Percentiles rank a stretch among this genome's conserved stretches.
Evolutionary conservation across 352 stramenopile genomes (phyloP).

Genomic region (Globisporangium iwayamae): DNA sequence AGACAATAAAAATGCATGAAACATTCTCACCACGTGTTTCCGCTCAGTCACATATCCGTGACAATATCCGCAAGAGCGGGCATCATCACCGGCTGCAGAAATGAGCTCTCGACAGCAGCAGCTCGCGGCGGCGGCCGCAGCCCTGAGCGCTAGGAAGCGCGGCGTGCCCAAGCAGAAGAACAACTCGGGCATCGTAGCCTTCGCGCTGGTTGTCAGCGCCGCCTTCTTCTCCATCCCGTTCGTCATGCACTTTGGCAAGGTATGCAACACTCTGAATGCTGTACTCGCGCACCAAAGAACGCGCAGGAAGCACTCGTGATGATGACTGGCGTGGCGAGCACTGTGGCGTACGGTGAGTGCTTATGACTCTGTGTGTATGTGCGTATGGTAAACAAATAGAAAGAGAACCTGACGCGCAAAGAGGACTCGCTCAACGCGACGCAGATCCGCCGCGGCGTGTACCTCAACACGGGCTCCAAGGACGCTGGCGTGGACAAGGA

Average conservation of each 20-base stretch:
- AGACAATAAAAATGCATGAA: neutral
- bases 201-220: constrained; percentile 41
- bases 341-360: neutral
- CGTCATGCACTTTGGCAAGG: constrained; percentile 64
- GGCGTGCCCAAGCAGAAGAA: constrained; percentile 13
- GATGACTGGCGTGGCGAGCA: neutral
- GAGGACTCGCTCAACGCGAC: constrained; percentile 60
- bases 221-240: constrained; percentile 78
- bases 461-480: constrained; percentile 76
- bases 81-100: neutral
- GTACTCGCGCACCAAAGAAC: neutral
- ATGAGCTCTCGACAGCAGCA: constrained; percentile 8
- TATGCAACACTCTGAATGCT: neutral
- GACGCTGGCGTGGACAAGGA: constrained; percentile 79
- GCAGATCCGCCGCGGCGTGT: constrained; percentile 76
- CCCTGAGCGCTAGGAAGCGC: constrained; percentile 9
- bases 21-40: neutral
- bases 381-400: constrained; percentile 17
- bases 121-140: neutral
- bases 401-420: constrained; percentile 54
- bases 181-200: constrained; percentile 40
- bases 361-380: neutral
- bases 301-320: neutral
- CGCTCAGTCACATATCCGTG: neutral
- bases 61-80: neutral